Evolutionary conservation across 192 early-diverging fungal species (phyloP).

Genomic region (Gryganskiella cystojenkinii): DNA sequence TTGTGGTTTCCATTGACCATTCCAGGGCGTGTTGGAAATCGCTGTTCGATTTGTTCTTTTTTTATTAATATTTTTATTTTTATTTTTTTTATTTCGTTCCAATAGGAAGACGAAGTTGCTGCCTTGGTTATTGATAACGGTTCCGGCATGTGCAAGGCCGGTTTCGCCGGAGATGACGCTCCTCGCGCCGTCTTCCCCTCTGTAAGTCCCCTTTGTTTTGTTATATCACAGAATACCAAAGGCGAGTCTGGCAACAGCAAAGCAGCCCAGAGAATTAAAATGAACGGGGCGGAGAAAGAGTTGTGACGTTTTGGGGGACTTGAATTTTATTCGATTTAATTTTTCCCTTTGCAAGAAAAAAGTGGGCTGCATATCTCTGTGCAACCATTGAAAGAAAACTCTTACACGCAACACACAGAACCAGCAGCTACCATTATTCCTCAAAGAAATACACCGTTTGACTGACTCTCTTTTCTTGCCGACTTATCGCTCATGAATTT

Average conservation of each 20-base stretch:
- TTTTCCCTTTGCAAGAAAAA: not conserved
- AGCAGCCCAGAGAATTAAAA: not conserved
- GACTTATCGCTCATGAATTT: conserved; percentile 45
- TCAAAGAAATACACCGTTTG: too few relatives aligned
- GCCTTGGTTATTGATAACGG: conserved; percentile 94
- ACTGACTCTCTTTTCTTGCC: not conserved
- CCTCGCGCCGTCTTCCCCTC: conserved; percentile 79
- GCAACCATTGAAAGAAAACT: too few relatives aligned
- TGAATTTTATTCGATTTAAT: too few relatives aligned
- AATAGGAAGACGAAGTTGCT: conserved; percentile 82
- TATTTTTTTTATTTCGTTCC: not conserved
- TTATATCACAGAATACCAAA: not conserved
- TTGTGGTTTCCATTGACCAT: not conserved
- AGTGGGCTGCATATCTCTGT: not conserved
- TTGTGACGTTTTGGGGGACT: conserved; percentile 23
- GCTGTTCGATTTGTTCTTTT: conserved; percentile 12
- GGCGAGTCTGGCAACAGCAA: not conserved
- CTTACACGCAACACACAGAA: too few relatives aligned
- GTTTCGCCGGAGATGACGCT: conserved; percentile 93
- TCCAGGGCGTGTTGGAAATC: not conserved
- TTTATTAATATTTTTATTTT: not conserved
- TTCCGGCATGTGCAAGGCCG: conserved; percentile 96
- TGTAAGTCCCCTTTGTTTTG: conserved; percentile 14
- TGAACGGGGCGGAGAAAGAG: not conserved
- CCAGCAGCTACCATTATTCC: too few relatives aligned